Percentiles rank a stretch among this genome's conserved stretches.
phyloP scores from a whole-genome alignment of 1,284 basidiomycete genomes.

The Phellopilus nigrolimitatus region DNA sequence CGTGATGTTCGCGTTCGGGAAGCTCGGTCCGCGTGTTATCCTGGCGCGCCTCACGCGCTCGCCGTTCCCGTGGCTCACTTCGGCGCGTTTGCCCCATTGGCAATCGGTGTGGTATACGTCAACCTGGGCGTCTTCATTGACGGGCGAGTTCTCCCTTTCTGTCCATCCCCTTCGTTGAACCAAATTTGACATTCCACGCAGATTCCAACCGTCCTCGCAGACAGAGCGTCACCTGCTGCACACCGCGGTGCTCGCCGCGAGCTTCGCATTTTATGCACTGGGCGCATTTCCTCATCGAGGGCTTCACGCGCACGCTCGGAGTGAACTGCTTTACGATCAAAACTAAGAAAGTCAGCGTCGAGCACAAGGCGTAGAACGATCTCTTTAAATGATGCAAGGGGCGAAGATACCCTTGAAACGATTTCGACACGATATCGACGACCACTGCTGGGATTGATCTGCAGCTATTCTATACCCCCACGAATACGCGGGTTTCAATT shows the following conservation, averaged over 20 bases:
- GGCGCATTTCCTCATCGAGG: slow-evolving; percentile 20
- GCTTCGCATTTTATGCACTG: slow-evolving; percentile 22
- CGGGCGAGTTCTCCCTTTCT: neutral
- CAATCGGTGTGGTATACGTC: slow-evolving; percentile 21
- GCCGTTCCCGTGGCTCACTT: slow-evolving; percentile 23
- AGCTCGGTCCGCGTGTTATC: slow-evolving; percentile 24
- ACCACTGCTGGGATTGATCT: too few relatives aligned
- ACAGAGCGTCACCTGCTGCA: slow-evolving; percentile 20
- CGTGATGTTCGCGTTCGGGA: slow-evolving; percentile 25
- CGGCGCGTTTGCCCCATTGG: slow-evolving; percentile 21
- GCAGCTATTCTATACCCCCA: too few relatives aligned
- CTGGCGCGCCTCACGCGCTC: slow-evolving; percentile 23
- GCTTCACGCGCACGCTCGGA: slow-evolving; percentile 19
- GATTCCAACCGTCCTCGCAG: slow-evolving; percentile 4
- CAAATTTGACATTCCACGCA: slow-evolving; percentile 9
- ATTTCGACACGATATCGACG: too few relatives aligned
- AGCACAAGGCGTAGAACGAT: slow-evolving; percentile 12
- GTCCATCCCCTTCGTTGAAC: too few relatives aligned
- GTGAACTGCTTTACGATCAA: slow-evolving; percentile 22
- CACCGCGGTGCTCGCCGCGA: slow-evolving; percentile 16
- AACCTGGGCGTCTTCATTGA: slow-evolving; percentile 18
- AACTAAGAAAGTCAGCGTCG: slow-evolving; percentile 3
- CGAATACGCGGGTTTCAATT: too few relatives aligned
- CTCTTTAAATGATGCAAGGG: too few relatives aligned
- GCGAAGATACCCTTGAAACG: too few relatives aligned